Conservation (phyloP, 805 yeast species). For the Ogataea pini region DNA sequence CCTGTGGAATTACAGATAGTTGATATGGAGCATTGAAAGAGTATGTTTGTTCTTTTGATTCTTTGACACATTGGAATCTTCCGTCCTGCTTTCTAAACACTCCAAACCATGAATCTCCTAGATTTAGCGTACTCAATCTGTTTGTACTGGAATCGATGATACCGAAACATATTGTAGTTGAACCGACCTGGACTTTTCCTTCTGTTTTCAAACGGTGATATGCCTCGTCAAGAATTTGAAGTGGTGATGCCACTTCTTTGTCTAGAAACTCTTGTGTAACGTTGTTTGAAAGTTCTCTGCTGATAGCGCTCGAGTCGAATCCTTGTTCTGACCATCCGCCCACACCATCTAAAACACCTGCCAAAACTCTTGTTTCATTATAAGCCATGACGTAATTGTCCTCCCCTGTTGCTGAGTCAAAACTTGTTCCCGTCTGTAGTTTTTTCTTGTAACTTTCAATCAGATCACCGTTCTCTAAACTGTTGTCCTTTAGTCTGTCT, state of each 20-base stretch:
- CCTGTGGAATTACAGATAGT: conserved; percentile 76
- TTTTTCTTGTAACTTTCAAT: conserved; percentile 28
- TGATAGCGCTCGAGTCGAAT: conserved; percentile 83
- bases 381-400: conserved; percentile 65
- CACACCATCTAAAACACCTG: conserved; percentile 95
- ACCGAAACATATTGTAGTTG: conserved; percentile 91
- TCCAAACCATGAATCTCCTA: conserved; percentile 96
- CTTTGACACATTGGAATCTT: conserved; percentile 49
- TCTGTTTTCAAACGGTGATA: conserved; percentile 53
- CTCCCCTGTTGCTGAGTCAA: conserved; percentile 69
- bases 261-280: conserved; percentile 43
- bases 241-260: conserved; percentile 37
- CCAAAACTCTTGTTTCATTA: conserved; percentile 47
- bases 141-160: conserved; percentile 57
- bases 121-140: conserved; percentile 63
- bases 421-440: conserved; percentile 24
- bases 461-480: conserved; percentile 27
- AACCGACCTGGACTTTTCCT: conserved; percentile 79
- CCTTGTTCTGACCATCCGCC: conserved; percentile 98
- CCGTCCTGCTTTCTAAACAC: conserved; percentile 54
- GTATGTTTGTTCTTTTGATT: conserved; percentile 78
- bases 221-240: conserved; percentile 53
- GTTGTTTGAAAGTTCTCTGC: conserved; percentile 70
- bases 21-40: conserved; percentile 93
- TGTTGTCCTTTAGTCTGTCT: conserved; percentile 53